Evolutionary conservation across 23 red algal species (phyloP).

Genomic region (Gracilaria caudata): DNA sequence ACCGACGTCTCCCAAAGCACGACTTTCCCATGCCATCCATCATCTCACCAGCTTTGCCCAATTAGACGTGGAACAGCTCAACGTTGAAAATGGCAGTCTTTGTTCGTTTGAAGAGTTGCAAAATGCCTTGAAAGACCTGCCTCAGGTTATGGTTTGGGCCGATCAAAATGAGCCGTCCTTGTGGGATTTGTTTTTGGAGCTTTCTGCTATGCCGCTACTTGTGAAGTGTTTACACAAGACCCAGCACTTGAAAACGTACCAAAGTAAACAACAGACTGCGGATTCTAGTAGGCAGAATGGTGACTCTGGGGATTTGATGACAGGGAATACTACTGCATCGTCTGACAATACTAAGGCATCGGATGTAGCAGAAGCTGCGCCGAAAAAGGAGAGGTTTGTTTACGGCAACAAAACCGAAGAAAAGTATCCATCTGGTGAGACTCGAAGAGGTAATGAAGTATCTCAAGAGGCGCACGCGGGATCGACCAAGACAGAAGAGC

Average conservation of each 20-base stretch:
- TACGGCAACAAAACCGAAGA: not conserved
- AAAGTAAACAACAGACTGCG: not conserved
- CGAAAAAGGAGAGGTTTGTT: not conserved
- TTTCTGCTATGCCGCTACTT: constrained; percentile 41
- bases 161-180: constrained; percentile 45
- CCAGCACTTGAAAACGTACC: not conserved
- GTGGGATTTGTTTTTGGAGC: constrained; percentile 74
- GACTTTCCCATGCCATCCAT: not conserved
- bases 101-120: constrained; percentile 20
- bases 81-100: too few species aligned
- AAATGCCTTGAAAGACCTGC: constrained; percentile 53
- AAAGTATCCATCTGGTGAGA: not conserved
- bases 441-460: not conserved
- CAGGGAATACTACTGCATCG: not conserved
- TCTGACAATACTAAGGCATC: not conserved
- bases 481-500: not conserved
- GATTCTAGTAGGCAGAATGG: too few species aligned
- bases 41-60: not conserved
- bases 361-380: too few species aligned
- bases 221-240: constrained; percentile 36
- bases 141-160: constrained; percentile 73
- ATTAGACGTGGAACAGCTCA: not conserved
- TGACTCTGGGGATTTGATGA: not conserved
- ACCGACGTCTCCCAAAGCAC: not conserved
- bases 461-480: not conserved